These are phyloP conservation scores for Leccinum pachyderme DNA, from an alignment of 1,284 basidiomycete genomes.

Conservation along the genomic window DNA sequence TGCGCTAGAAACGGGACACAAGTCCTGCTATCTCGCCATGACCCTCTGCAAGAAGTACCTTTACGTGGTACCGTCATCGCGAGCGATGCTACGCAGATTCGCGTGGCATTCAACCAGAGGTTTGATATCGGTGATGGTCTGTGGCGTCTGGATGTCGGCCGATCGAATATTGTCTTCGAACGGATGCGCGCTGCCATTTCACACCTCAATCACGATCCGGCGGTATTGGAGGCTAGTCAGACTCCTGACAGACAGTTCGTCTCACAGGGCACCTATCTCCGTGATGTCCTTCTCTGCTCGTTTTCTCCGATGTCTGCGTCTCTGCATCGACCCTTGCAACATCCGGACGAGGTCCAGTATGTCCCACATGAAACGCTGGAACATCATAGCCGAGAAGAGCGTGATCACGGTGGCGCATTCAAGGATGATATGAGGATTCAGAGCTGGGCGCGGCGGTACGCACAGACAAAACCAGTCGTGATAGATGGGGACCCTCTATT, in stretches of 20 bases:
- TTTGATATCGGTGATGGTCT: slow-evolving; percentile 46
- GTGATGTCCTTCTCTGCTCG: slow-evolving; percentile 62
- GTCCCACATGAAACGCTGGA: slow-evolving; percentile 35
- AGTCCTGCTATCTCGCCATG: slow-evolving; percentile 59
- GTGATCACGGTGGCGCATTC: slow-evolving; percentile 50
- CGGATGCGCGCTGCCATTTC: slow-evolving; percentile 71
- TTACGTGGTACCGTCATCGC: slow-evolving; percentile 57
- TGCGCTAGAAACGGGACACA: slow-evolving; percentile 57
- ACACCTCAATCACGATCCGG: slow-evolving; percentile 58
- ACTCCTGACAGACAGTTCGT: slow-evolving; percentile 46
- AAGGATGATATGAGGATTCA: slow-evolving; percentile 67
- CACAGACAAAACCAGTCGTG: slow-evolving; percentile 56
- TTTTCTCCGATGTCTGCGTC: slow-evolving; percentile 39
- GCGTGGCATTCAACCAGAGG: slow-evolving; percentile 55
- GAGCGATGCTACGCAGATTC: slow-evolving; percentile 47
- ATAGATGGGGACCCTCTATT: slow-evolving; percentile 82
- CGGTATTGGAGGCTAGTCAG: slow-evolving; percentile 36
- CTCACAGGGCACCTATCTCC: slow-evolving; percentile 65
- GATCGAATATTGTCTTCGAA: slow-evolving; percentile 63
- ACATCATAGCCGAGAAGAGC: slow-evolving; percentile 30
- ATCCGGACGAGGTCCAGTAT: slow-evolving; percentile 38
- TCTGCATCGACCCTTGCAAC: slow-evolving; percentile 32
- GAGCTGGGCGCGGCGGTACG: slow-evolving; percentile 74
- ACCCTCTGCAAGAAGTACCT: slow-evolving; percentile 56
- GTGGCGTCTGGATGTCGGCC: slow-evolving; percentile 78